phyloP scores from a whole-genome alignment of 164 flowering plant genomes.

The Tinospora cordifolia region DNA sequence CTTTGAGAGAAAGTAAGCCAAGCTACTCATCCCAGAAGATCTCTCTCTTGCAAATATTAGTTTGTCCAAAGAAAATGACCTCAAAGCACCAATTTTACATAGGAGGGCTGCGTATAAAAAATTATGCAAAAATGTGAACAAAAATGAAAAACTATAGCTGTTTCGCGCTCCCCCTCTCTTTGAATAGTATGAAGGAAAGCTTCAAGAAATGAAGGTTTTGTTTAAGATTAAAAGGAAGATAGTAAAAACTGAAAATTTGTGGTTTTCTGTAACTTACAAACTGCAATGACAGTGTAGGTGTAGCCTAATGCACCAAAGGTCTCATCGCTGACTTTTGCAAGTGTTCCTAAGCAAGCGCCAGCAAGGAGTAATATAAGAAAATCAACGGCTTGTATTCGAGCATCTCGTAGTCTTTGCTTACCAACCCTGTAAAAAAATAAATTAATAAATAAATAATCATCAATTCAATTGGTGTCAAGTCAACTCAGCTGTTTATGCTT shows the following conservation, averaged over 20 bases:
- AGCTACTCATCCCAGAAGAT: slow-evolving; percentile 79
- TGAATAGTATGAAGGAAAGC: too few species aligned
- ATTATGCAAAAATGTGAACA: not conserved
- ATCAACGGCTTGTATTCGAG: slow-evolving; percentile 81
- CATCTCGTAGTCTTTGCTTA: slow-evolving; percentile 85
- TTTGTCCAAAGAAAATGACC: slow-evolving; percentile 82
- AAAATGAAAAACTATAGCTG: too few species aligned
- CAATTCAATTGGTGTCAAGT: not conserved
- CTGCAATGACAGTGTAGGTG: slow-evolving; percentile 89
- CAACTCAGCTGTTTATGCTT: not conserved
- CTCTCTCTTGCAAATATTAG: slow-evolving; percentile 88
- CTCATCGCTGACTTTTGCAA: slow-evolving; percentile 95
- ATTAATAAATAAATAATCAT: not conserved
- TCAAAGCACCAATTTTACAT: slow-evolving; percentile 77
- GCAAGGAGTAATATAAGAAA: slow-evolving; percentile 74
- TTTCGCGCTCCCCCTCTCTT: too few species aligned
- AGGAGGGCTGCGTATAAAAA: slow-evolving; percentile 60
- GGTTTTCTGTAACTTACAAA: slow-evolving; percentile 57
- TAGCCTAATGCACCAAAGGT: slow-evolving; percentile 82
- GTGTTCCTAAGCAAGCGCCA: slow-evolving; percentile 91
- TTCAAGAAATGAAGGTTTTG: not conserved
- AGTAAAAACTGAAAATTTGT: not conserved
- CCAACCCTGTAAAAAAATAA: slow-evolving; percentile 43
- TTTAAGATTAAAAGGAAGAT: not conserved
- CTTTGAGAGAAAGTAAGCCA: slow-evolving; percentile 82